These are phyloP conservation scores for Sanghuangporus sanghuang DNA, from an alignment of 1,284 basidiomycete genomes.

Conservation along the genomic window DNA sequence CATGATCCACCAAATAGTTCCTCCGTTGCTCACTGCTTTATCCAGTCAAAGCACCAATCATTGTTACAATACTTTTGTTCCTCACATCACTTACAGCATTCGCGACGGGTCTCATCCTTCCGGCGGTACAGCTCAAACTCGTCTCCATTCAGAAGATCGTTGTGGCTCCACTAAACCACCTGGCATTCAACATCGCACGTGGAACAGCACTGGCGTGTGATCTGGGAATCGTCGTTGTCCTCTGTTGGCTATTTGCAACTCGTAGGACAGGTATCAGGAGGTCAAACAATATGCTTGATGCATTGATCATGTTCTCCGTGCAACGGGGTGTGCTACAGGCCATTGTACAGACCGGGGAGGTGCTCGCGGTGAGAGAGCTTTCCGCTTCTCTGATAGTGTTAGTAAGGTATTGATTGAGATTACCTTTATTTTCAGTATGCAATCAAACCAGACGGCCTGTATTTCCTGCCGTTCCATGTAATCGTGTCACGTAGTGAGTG, in stretches of 20 bases:
- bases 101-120: conserved; percentile 10
- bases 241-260: conserved; percentile 12
- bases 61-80: conserved; percentile 8
- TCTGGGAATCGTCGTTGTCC: conserved; percentile 8
- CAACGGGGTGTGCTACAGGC: conserved; percentile 15
- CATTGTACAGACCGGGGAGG: conserved; percentile 12
- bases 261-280: conserved; percentile 8
- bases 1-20: background rate
- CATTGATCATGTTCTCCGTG: conserved; percentile 14
- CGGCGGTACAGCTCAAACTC: conserved; percentile 4
- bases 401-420: background rate
- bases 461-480: conserved; percentile 15
- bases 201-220: conserved; percentile 14
- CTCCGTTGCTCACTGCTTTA: background rate
- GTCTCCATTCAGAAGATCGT: conserved; percentile 6
- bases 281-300: conserved; percentile 13
- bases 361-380: conserved; percentile 4
- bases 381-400: background rate
- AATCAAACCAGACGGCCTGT: conserved; percentile 6
- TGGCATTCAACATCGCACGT: conserved; percentile 14
- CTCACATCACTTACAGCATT: conserved; percentile 4
- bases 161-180: conserved; percentile 6
- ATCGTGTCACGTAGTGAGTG: conserved; percentile 15
- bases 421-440: conserved; percentile 6
- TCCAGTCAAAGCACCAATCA: conserved; percentile 4